Base-by-base conservation (phyloP, 192 early-diverging fungal genomes). In the Podila epigama region DNA sequence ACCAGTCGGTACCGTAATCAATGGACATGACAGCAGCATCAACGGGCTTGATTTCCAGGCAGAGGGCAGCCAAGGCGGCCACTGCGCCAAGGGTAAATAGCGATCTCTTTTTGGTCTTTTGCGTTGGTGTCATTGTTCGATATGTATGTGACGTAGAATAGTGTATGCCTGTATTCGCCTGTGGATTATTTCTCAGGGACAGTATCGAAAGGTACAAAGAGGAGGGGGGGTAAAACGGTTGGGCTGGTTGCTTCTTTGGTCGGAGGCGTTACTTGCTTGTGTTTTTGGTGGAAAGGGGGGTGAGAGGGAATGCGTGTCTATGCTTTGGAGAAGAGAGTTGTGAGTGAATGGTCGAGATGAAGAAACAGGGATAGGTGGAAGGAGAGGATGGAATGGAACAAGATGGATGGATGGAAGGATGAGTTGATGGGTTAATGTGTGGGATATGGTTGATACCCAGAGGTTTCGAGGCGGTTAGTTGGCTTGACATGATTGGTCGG, bases 1-100 rank as follows among this genome's bases (percentile, higher is more conserved):
- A 95, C 96, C 96, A 99, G 53, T 99, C 94, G 2, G 93, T 92
- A 35, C 98, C 98, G 81, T 92, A 96, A 79, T 99, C 98, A 67
- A 99, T 95, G 13, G 95, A 93, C 66, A 99, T 91, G 20, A 98
- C 95, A 22, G 94, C 89, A 1, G 90, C 90, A 32, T 84, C 61
- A 51, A 70, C 79, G 20, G 63, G 62, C 29, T 33, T 53, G 22
- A 65, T 58, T 41, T 68, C 61, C 28, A 75, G 59, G 33, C 70
- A 79, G 28, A 81, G 61, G 22, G 69, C 64, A n/a, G 53, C 79
- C 7, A 83, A 54, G 54, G 73, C 73, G 13, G 73, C 73, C 5
- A 77, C 66, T 6, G 66, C 73, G 34, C 73, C 73, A 4, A 77
- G 66, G 16, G 73, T 44, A 37, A 77, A 44, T 4, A 77, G 50